These are phyloP conservation scores for Aureobasidium musti DNA, from an alignment of 2,329 filamentous ascomycete genomes.

Conservation along the genomic window DNA sequence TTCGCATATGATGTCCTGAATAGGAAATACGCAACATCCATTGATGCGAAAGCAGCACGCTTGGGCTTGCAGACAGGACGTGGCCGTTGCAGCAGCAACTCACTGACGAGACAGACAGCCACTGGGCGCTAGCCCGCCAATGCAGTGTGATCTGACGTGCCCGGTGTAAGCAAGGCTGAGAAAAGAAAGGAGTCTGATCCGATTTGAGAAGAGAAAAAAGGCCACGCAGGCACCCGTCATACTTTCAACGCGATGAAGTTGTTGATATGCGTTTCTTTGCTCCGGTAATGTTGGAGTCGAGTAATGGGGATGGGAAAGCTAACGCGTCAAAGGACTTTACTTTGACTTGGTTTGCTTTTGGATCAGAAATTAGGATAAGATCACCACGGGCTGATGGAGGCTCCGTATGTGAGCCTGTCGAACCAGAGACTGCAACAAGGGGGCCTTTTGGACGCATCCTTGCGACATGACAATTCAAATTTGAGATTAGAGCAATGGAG, in stretches of 20 bases:
- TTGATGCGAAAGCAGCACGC: neutral
- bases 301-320: slow-evolving; percentile 10
- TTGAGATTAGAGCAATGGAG: neutral
- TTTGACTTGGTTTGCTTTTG: neutral
- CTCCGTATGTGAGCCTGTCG: neutral
- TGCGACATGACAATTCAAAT: neutral
- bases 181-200: neutral
- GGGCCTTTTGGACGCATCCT: slow-evolving; percentile 26
- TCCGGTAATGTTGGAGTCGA: neutral
- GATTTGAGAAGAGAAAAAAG: neutral
- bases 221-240: neutral
- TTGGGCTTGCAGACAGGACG: neutral
- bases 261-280: slow-evolving; percentile 18
- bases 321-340: slow-evolving; percentile 17
- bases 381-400: neutral
- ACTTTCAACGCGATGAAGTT: neutral
- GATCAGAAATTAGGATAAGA: slow-evolving; percentile 3
- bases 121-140: neutral
- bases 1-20: neutral
- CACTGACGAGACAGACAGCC: neutral
- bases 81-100: neutral
- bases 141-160: slow-evolving; percentile 20
- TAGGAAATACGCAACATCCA: neutral
- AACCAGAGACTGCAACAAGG: neutral
- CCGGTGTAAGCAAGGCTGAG: slow-evolving; percentile 26